Conservation (phyloP, 2,329 filamentous ascomycete genomes). For the Cercospora citrullina region DNA sequence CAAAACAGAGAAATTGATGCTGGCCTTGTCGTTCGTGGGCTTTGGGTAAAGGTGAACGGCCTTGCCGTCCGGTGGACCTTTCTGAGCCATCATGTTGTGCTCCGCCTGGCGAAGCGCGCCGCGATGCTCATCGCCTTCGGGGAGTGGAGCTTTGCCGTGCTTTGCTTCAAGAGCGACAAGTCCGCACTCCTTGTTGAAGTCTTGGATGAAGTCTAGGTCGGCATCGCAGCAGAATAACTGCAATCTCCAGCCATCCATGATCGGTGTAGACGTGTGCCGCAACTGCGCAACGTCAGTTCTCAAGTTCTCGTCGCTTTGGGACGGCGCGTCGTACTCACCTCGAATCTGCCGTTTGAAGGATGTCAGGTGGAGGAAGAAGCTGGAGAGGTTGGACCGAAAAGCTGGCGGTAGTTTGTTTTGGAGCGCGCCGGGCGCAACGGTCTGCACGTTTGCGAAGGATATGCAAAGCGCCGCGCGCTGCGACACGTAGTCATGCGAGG, state of each 20-base stretch:
- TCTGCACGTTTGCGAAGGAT: background rate
- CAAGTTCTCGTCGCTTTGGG: too few species aligned
- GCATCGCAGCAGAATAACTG: conserved; percentile 25
- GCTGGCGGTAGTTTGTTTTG: too few species aligned
- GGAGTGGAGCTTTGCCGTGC: background rate
- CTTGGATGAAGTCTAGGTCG: conserved; percentile 9
- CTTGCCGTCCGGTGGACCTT: background rate
- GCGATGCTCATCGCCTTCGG: background rate
- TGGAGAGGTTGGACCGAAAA: too few species aligned
- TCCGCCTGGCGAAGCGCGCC: background rate
- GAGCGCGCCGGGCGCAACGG: too few species aligned
- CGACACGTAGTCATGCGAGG: background rate
- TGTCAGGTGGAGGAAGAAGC: too few species aligned
- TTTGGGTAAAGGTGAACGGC: background rate
- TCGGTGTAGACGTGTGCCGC: background rate
- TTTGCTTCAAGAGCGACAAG: conserved; percentile 11
- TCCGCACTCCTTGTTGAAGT: conserved; percentile 2
- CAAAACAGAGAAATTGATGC: background rate
- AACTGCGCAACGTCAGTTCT: too few species aligned
- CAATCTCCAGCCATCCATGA: conserved; percentile 18
- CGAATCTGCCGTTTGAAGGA: too few species aligned
- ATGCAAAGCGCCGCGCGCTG: background rate
- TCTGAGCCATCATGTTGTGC: background rate
- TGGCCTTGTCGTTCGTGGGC: background rate
- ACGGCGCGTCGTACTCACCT: too few species aligned